Conservation (phyloP, 2,329 filamentous ascomycete genomes). For the Diplodia sapinea region DNA sequence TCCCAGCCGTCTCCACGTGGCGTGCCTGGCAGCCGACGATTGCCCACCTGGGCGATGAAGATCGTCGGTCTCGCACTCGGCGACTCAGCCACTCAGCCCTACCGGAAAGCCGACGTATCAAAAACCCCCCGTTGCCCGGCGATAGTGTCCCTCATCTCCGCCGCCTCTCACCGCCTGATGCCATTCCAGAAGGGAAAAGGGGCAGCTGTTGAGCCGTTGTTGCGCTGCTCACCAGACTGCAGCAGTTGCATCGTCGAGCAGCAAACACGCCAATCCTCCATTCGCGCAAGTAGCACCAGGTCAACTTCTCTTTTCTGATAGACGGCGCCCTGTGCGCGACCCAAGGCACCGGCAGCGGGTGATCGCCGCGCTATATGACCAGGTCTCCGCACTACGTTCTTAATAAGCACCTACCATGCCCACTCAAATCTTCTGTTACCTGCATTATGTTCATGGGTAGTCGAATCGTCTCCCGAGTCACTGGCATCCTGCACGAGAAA, state of each 20-base stretch:
- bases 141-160: not conserved
- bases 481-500: not conserved
- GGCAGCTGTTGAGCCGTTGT: not conserved
- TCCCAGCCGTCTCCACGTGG: not conserved
- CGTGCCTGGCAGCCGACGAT: not conserved
- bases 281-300: not conserved
- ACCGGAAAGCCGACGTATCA: constrained; percentile 19
- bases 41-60: not conserved
- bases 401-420: not conserved
- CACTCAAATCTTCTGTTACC: not conserved
- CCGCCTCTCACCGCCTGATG: not conserved
- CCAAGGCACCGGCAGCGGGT: constrained; percentile 6
- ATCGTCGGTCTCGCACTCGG: not conserved
- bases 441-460: no score
- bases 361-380: constrained; percentile 13
- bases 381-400: constrained; percentile 12
- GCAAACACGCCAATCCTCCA: not conserved
- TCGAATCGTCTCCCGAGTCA: not conserved
- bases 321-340: constrained; percentile 10
- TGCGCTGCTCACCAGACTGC: not conserved
- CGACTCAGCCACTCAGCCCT: constrained; percentile 14
- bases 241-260: not conserved
- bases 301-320: not conserved
- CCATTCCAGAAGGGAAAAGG: not conserved
- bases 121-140: not conserved